A percentile compares a stretch with the other conserved stretches of the same genome.
These are phyloP conservation scores for Wickerhamia fluorescens DNA, from an alignment of 805 yeast species.

Conservation along the genomic window DNA sequence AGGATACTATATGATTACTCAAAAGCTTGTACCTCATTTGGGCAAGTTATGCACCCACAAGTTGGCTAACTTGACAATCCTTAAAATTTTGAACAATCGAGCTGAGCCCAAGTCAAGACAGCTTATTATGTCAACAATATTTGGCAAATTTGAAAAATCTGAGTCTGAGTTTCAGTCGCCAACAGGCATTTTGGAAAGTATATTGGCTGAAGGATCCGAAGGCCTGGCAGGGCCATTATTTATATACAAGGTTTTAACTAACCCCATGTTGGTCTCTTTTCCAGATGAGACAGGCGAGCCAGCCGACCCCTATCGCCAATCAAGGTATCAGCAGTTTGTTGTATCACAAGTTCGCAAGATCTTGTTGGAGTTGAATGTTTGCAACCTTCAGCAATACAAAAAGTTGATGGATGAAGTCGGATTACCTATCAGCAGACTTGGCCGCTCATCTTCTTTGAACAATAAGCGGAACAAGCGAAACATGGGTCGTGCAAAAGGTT, in stretches of 20 bases:
- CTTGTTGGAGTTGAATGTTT: conserved; percentile 51
- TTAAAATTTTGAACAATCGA: conserved; percentile 70
- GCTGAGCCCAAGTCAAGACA: conserved; percentile 57
- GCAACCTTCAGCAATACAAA: conserved; percentile 64
- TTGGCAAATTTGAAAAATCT: conserved; percentile 40
- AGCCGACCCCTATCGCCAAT: conserved; percentile 4
- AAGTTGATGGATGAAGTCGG: conserved; percentile 92
- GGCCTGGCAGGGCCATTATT: conserved; percentile 49
- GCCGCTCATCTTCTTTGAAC: conserved; percentile 17
- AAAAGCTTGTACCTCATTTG: conserved; percentile 54
- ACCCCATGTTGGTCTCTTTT: conserved; percentile 46
- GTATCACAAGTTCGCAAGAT: conserved; percentile 56
- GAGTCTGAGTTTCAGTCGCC: conserved; percentile 22
- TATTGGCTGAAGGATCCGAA: conserved; percentile 59
- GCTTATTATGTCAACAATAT: conserved; percentile 55
- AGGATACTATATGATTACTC: conserved; percentile 58
- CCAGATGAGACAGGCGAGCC: no score
- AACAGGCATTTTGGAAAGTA: conserved; percentile 44
- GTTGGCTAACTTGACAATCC: conserved; percentile 73
- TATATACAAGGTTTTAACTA: conserved; percentile 69
- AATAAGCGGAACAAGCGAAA: conserved; percentile 19
- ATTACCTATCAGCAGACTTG: conserved; percentile 33
- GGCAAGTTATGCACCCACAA: conserved; percentile 68
- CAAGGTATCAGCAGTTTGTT: conserved; percentile 46
- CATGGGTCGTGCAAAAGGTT: conserved; percentile 2